Percentiles rank a stretch among this genome's conserved stretches.
phyloP scores from a whole-genome alignment of 2,329 filamentous ascomycete genomes.

The Fusarium buxicola region DNA sequence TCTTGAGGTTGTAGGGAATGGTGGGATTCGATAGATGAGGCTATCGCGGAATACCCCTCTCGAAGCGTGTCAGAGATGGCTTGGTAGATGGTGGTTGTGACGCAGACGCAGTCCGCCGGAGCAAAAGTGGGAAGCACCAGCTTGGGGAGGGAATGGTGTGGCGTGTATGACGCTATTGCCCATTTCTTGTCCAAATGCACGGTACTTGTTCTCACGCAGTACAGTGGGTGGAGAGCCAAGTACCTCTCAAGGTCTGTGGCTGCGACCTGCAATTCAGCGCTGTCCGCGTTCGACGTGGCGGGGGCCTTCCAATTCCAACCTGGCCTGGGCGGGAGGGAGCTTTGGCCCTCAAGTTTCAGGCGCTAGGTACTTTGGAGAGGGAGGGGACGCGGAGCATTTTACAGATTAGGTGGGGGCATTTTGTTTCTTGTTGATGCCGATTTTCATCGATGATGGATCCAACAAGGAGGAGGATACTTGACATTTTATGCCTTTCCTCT shows the following conservation, averaged over 20 bases:
- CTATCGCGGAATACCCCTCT: constrained; percentile 31
- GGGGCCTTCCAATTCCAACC: neutral
- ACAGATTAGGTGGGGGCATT: constrained; percentile 3
- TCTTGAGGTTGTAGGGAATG: constrained; percentile 1
- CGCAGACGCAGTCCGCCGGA: constrained; percentile 35
- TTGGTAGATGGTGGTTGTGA: constrained; percentile 27
- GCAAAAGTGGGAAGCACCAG: constrained; percentile 45
- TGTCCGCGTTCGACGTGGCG: neutral
- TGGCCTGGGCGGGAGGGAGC: no score
- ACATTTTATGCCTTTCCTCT: neutral
- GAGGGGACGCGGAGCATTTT: neutral
- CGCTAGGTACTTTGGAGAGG: no score
- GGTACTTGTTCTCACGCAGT: constrained; percentile 18
- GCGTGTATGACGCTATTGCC: constrained; percentile 44
- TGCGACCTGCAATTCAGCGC: constrained; percentile 6
- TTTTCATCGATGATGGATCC: neutral
- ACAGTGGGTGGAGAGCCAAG: neutral
- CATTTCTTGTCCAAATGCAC: neutral
- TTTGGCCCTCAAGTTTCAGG: constrained; percentile 8
- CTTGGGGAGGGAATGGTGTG: constrained; percentile 38
- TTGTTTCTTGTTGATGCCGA: constrained; percentile 6
- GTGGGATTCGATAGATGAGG: constrained; percentile 24
- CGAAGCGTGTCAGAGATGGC: constrained; percentile 20
- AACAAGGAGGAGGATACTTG: neutral
- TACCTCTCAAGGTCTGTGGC: constrained; percentile 3